Base-by-base conservation (phyloP, 805 yeast species). In the Teunomyces kruisii region DNA sequence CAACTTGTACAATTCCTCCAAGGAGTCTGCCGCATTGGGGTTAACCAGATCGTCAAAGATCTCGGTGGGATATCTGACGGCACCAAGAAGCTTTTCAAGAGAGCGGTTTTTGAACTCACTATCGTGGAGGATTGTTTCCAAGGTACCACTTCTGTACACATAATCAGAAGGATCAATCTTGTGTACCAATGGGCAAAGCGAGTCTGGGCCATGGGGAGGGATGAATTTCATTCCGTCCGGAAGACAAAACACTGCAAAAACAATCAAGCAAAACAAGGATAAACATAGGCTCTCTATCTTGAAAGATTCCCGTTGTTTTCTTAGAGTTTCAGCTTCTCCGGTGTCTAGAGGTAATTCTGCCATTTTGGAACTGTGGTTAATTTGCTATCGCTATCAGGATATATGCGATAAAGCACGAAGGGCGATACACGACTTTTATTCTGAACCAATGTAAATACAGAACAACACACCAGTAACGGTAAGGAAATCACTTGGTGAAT, bases 141-240 rank as follows among this genome's bases (percentile, higher is more conserved):
- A 33, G 7, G 62, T 59, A 8, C 50, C 45, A 14, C 45, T 50
- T 16, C 57, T 50, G 39, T 61, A 55, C 12, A 64, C 17, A 44
- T 48, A 53, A 29, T 52, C 45, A 2, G 45, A 15, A 2, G 70
- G 68, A 40, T 67, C 61, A 14, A 68, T 17, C 42, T 68, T 69
- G 6, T 55, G 55, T 4, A 66, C 67, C 9, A 66, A 40, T 2
- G 74, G 73, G 48, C 74, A 69, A 14, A 68, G 56, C 7, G 61
- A 49, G 48, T 68, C 72, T 1, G 67, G 68, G 42, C 35, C 40
- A 17, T 37, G 19, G 6, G 19, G 30, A 8, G 40, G 22, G 3
- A 13, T 19, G 24, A 16, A 3, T 7, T 9, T 19, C 22, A 19
- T 4, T 19, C 3, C 6, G 3, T 3, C 6, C 6, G 22, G 10